phyloP scores from a whole-genome alignment of 768 basidiomycete species.

The Podaxis sp. region DNA sequence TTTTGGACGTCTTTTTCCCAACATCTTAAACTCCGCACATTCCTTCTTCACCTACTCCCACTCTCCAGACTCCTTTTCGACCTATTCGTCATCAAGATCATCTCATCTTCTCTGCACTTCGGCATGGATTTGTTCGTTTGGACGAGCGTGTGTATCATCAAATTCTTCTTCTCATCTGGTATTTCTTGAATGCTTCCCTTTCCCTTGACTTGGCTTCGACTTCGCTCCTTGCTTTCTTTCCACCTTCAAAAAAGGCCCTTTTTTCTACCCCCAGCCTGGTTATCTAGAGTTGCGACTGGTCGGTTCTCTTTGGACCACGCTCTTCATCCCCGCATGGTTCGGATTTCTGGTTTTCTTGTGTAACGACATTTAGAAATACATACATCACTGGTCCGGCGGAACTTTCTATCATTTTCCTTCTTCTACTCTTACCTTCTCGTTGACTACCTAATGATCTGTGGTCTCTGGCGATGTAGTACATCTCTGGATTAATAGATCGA shows the following conservation, averaged over 20 bases:
- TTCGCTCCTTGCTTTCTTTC: constrained; percentile 1
- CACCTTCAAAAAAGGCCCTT: background rate
- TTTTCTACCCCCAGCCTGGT: background rate
- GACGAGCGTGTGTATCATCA: constrained; percentile 34
- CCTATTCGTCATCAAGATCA: background rate
- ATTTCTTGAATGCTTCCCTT: background rate
- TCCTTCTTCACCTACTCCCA: constrained; percentile 2
- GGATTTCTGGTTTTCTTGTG: constrained; percentile 10
- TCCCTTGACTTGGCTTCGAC: constrained; percentile 1
- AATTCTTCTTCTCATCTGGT: constrained; percentile 5
- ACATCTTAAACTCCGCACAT: background rate
- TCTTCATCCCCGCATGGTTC: constrained; percentile 3
- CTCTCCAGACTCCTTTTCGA: constrained; percentile 4
- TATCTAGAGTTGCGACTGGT: constrained; percentile 14
- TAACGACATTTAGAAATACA: constrained; percentile 7
- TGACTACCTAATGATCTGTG: constrained; percentile 17
- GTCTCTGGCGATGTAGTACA: background rate
- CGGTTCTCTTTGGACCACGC: constrained; percentile 10
- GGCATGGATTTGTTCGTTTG: constrained; percentile 31
- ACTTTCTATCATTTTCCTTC: constrained; percentile 11
- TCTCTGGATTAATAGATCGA: background rate
- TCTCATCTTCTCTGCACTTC: constrained; percentile 3
- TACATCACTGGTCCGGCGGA: constrained; percentile 15
- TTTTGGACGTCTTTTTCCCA: constrained; percentile 1
- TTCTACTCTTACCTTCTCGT: background rate